Evolutionary conservation across 768 basidiomycete genomes (phyloP), one percentile per base, ranked within the genome.

Genomic region (Trichaptum fuscoviolaceum): DNA sequence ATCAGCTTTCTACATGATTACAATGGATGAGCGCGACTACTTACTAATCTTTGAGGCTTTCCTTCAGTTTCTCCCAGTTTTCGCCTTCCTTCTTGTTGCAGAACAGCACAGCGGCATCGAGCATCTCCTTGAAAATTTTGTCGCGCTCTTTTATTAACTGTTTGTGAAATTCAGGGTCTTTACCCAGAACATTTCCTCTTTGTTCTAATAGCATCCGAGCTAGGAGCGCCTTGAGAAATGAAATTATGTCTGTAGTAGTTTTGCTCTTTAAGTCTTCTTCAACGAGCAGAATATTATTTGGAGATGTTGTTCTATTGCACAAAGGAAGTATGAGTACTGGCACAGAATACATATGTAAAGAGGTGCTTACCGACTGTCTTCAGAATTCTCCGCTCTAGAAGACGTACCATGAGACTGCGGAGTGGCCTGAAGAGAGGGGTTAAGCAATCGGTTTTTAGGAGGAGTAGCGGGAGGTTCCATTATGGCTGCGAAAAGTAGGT

Each of bases 101-200:
- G 15, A 52, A 52, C 20, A 2, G 2, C 15, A 52, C 5, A 12
- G 42, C 42, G 42, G 3, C 42, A 52, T 24, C 25, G n/a, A 67
- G 63, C 57, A 64, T 67, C 57, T 67, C 64, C 27, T 69, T 67
- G 58, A 60, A 59, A 3, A 69, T 34, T 6, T 6, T 3, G 15
- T 52, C 10, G 42, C 42, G 3, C 15, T 52, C 42, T 12, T 12
- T 12, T 15, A 20, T 52, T 3, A 52, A 15, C 42, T 52, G 6
- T 12, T 52, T 52, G 42, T 52, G 42, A 52, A 52, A 52, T 15
- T 2, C 12, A 17, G 42, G 12, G 12, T 52, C 42, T 52, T 4
- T 12, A 15, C 42, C 42, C 20, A 52, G 42, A 12, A 52, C 42
- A 52, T 52, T 52, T 52, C 42, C 42, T 4, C 15, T 52, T 20